Conservation (phyloP, 495 filamentous ascomycete genomes). For the Penicillium soppii region DNA sequence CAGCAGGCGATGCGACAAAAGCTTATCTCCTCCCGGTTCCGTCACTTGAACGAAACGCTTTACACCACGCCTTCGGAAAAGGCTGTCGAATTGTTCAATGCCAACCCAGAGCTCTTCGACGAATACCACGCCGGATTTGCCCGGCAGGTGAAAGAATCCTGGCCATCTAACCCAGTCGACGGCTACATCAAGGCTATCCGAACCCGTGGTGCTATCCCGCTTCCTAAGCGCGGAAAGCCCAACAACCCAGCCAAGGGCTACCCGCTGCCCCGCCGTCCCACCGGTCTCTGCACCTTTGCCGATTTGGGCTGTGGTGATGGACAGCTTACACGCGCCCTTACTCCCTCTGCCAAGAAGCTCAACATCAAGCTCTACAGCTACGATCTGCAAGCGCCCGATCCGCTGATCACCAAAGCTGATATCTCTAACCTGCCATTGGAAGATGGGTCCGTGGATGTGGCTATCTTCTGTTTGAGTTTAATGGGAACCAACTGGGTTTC, state of each 20-base stretch:
- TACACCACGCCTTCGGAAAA: slow-evolving; percentile 86
- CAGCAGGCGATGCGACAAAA: slow-evolving; percentile 93
- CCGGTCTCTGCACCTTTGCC: slow-evolving; percentile 70
- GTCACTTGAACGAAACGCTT: slow-evolving; percentile 92
- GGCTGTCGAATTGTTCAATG: slow-evolving; percentile 72
- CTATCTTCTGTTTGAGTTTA: slow-evolving; percentile 90
- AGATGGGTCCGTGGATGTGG: slow-evolving; percentile 74
- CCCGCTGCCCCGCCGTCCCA: slow-evolving; percentile 50
- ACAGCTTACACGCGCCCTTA: slow-evolving; percentile 60
- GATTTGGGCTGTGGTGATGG: slow-evolving; percentile 86
- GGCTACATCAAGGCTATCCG: slow-evolving; percentile 70
- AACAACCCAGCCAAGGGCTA: slow-evolving; percentile 29
- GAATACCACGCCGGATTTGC: slow-evolving; percentile 96
- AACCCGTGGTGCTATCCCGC: slow-evolving; percentile 46
- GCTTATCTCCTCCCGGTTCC: slow-evolving; percentile 90
- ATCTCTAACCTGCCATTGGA: slow-evolving; percentile 76
- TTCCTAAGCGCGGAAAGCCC: slow-evolving; percentile 37
- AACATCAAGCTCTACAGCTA: slow-evolving; percentile 66
- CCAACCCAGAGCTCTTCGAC: slow-evolving; percentile 83
- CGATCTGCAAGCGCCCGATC: slow-evolving; percentile 62
- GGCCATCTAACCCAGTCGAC: slow-evolving; percentile 94
- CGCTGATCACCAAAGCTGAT: slow-evolving; percentile 81
- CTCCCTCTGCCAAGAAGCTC: slow-evolving; percentile 57
- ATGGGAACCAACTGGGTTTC: slow-evolving; percentile 99
- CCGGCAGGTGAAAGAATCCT: slow-evolving; percentile 81